Evolutionary conservation across 1,284 basidiomycete genomes (phyloP).

Genomic region (Ganoderma leucocontextum): DNA sequence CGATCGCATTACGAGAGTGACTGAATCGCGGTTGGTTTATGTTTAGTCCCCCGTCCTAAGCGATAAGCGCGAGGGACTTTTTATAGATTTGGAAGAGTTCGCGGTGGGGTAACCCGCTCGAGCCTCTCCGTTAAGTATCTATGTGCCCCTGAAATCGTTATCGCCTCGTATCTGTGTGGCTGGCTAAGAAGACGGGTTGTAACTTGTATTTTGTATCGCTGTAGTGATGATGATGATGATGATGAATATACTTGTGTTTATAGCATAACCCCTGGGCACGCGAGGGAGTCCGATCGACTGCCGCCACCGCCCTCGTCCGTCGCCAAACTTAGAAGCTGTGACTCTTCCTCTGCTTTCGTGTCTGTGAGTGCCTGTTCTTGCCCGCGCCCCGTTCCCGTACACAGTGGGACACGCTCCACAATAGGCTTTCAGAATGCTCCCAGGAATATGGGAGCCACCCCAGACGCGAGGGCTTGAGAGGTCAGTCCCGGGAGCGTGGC

Average conservation of each 20-base stretch:
- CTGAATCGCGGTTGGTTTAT: not conserved
- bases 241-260: constrained; percentile 2
- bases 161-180: not conserved
- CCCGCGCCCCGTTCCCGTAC: not conserved
- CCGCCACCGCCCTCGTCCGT: not conserved
- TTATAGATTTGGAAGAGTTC: not conserved
- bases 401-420: constrained; percentile 13
- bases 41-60: constrained; percentile 11
- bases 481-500: not conserved
- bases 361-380: not conserved
- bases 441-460: constrained; percentile 10
- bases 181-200: not conserved
- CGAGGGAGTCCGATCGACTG: not conserved
- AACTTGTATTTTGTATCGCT: not conserved
- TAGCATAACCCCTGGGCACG: not conserved
- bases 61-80: not conserved
- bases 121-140: not conserved
- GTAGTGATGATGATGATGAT: too few species aligned
- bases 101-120: not conserved
- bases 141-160: not conserved
- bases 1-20: not conserved
- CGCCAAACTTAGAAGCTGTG: not conserved
- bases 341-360: not conserved
- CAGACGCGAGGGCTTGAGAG: constrained; percentile 1
- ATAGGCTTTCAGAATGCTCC: constrained; percentile 16